A percentile compares a stretch with the other conserved stretches of the same genome.
phyloP scores from a whole-genome alignment of 2,329 filamentous ascomycete species.

The Colletotrichum sp. region DNA sequence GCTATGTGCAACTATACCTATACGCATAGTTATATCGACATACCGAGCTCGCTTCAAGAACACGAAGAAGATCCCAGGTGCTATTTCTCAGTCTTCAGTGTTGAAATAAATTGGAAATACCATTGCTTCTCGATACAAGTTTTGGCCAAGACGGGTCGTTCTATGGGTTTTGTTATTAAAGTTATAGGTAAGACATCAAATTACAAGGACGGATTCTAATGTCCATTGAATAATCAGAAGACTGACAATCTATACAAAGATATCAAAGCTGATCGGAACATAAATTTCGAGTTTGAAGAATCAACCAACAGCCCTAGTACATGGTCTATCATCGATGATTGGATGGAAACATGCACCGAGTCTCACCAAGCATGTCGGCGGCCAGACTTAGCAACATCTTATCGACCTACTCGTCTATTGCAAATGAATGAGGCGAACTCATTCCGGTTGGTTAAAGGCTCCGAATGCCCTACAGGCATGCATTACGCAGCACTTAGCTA shows the following conservation, averaged over 20 bases:
- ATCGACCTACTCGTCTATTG: background rate
- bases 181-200: too few relatives aligned
- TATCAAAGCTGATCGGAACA: background rate
- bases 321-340: background rate
- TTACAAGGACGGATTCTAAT: too few relatives aligned
- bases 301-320: background rate
- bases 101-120: fast-evolving
- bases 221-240: too few relatives aligned
- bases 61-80: fast-evolving
- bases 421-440: background rate
- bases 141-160: fast-evolving
- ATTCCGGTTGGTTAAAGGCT: background rate
- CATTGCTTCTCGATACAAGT: fast-evolving
- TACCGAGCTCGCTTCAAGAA: too few relatives aligned
- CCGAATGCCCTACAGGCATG: fast-evolving
- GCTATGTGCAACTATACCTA: background rate
- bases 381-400: fast-evolving
- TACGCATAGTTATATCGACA: fast-evolving
- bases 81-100: too few relatives aligned
- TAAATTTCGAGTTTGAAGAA: background rate
- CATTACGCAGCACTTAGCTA: background rate
- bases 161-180: fast-evolving
- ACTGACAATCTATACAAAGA: background rate
- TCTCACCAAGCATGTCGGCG: background rate
- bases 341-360: background rate